These are phyloP conservation scores for Schoenoplectus triqueter DNA, from an alignment of 202 grass and related monocot genomes.

Conservation along the genomic window DNA sequence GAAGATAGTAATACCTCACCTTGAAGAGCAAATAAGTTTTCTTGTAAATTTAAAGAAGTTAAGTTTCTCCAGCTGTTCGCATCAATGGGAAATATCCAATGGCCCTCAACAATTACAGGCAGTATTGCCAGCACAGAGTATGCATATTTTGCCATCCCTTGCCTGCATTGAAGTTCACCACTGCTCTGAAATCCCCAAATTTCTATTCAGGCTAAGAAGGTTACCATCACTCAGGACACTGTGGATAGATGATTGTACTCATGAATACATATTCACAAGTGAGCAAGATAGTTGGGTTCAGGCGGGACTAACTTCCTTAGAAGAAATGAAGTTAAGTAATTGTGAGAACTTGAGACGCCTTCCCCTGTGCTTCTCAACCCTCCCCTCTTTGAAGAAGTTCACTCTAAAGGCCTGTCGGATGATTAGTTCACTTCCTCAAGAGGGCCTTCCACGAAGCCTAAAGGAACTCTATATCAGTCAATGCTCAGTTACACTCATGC, in stretches of 20 bases:
- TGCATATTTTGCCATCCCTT: not conserved
- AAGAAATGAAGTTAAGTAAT: not conserved
- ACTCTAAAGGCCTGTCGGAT: not conserved
- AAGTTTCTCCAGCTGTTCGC: not conserved
- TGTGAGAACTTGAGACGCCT: not conserved
- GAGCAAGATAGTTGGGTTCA: not conserved
- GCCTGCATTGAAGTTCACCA: not conserved
- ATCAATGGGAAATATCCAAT: not conserved
- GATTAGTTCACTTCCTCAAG: slow-evolving; percentile 11
- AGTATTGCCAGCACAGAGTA: not conserved
- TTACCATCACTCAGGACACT: not conserved
- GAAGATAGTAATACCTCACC: not conserved
- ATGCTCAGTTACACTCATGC: not conserved
- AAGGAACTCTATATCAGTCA: slow-evolving; percentile 17
- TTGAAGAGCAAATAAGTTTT: not conserved
- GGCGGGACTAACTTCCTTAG: slow-evolving; percentile 13
- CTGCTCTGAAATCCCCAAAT: not conserved
- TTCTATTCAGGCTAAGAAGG: not conserved
- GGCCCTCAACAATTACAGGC: not conserved
- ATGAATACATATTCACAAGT: not conserved
- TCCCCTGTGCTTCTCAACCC: slow-evolving; percentile 5
- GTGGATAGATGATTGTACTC: not conserved
- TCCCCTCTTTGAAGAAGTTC: slow-evolving; percentile 28
- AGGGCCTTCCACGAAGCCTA: slow-evolving; percentile 27
- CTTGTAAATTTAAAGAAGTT: not conserved